These are phyloP conservation scores for Chrysoporthe austroafricana DNA, from an alignment of 2,329 filamentous ascomycete species.

Conservation along the genomic window DNA sequence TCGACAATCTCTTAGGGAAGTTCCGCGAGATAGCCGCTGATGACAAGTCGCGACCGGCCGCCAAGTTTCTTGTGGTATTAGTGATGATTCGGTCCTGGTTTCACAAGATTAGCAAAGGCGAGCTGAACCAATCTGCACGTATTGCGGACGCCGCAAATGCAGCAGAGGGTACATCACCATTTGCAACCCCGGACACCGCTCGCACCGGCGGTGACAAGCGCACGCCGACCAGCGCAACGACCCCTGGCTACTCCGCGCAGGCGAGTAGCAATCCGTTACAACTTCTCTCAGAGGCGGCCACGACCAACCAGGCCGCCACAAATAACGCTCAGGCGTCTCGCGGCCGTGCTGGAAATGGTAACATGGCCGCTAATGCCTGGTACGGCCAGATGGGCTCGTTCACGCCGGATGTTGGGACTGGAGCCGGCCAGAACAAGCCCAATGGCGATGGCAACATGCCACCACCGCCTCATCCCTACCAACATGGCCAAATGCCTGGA, in stretches of 20 bases:
- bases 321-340: conserved; percentile 20
- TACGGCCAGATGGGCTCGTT: conserved; percentile 11
- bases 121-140: conserved; percentile 22
- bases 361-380: conserved; percentile 22
- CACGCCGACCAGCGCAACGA: conserved; percentile 31
- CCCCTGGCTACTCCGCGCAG: conserved; percentile 35
- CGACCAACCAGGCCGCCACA: conserved; percentile 42
- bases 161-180: conserved; percentile 21
- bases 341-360: conserved; percentile 12
- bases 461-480: conserved; percentile 28
- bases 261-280: conserved; percentile 57
- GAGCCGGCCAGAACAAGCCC: conserved; percentile 19
- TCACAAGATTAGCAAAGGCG: conserved; percentile 44
- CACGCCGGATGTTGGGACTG: conserved; percentile 1
- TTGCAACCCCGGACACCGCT: conserved; percentile 13
- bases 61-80: conserved; percentile 73
- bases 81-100: conserved; percentile 74
- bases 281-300: conserved; percentile 61
- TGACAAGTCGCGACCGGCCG: conserved; percentile 66
- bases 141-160: conserved; percentile 14
- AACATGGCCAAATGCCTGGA: conserved; percentile 25
- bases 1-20: conserved; percentile 71
- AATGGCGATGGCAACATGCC: conserved; percentile 25
- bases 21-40: conserved; percentile 67
- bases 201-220: conserved; percentile 15